These are phyloP conservation scores for Aphanocladium album DNA, from an alignment of 2,329 filamentous ascomycete species.

Conservation along the genomic window DNA sequence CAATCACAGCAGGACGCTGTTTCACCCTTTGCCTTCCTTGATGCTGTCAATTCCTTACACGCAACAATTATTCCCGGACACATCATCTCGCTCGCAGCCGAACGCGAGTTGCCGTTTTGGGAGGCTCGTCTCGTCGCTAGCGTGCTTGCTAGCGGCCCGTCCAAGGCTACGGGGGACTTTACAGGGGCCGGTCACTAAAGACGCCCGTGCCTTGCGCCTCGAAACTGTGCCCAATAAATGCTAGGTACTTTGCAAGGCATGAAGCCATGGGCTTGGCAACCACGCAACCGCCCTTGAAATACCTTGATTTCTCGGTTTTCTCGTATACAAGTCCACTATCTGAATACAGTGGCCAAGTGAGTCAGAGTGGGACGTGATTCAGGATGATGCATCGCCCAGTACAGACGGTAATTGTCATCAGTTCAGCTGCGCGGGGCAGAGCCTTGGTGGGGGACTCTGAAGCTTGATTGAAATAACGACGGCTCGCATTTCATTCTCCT, in stretches of 20 bases:
- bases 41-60: too few species aligned
- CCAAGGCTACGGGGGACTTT: not conserved
- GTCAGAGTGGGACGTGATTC: not conserved
- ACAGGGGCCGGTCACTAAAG: not conserved
- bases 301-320: not conserved
- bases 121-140: not conserved
- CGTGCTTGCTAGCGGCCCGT: not conserved
- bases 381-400: not conserved
- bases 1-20: too few species aligned
- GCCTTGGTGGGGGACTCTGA: not conserved
- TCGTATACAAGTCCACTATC: not conserved
- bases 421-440: not conserved
- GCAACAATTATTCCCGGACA: too few species aligned
- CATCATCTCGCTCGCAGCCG: not conserved
- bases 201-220: too few species aligned
- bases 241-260: too few species aligned
- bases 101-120: not conserved
- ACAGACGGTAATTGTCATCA: not conserved
- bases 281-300: too few species aligned
- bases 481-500: not conserved
- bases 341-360: not conserved
- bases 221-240: too few species aligned
- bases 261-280: too few species aligned
- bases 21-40: too few species aligned
- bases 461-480: not conserved